Evolutionary conservation across 176 grass and related monocot genomes (phyloP).

Genomic region (Carex parvula): DNA sequence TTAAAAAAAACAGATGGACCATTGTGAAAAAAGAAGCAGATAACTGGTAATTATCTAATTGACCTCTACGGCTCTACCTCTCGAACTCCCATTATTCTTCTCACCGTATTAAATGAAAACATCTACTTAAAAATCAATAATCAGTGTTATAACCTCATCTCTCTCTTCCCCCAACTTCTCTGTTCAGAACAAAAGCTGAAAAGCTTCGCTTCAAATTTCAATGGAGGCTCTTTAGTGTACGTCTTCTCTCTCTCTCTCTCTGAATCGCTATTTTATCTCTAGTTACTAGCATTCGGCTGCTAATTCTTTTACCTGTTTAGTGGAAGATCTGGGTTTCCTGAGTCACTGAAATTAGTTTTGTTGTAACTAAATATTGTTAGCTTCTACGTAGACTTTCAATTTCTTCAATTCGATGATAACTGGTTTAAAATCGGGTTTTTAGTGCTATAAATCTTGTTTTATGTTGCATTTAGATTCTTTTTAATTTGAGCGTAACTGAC

Average conservation of each 20-base stretch:
- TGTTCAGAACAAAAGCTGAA: constrained; percentile 28
- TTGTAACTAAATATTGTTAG: not conserved
- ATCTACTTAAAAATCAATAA: constrained; percentile 28
- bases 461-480: constrained; percentile 9
- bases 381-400: constrained; percentile 10
- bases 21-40: not conserved
- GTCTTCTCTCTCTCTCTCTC: not conserved
- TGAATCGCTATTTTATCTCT: not conserved
- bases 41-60: not conserved
- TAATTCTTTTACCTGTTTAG: not conserved
- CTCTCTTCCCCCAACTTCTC: constrained; percentile 17
- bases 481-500: not conserved
- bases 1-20: not conserved
- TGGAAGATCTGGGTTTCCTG: constrained; percentile 15
- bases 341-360: constrained; percentile 13
- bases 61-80: not conserved
- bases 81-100: constrained; percentile 5
- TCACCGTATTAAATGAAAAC: constrained; percentile 20
- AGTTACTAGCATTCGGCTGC: not conserved
- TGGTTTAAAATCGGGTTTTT: constrained; percentile 16
- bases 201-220: constrained; percentile 26
- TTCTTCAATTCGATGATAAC: constrained; percentile 14
- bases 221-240: constrained; percentile 40
- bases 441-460: not conserved
- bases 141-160: constrained; percentile 19